phyloP scores from a whole-genome alignment of 1,284 basidiomycete species.

The Trametes versicolor region DNA sequence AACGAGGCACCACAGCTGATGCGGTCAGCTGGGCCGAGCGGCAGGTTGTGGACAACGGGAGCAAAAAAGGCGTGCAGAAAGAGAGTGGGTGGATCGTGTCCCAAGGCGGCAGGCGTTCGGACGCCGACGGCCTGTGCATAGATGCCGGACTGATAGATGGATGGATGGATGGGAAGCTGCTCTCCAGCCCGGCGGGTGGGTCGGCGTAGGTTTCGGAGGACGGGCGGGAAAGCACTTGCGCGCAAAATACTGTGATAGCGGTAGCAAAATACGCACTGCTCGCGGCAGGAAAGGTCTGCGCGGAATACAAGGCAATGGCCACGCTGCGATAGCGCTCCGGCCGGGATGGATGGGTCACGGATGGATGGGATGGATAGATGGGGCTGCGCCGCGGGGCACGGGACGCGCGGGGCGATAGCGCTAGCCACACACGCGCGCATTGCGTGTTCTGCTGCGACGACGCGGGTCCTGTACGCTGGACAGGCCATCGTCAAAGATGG shows the following conservation, averaged over 20 bases:
- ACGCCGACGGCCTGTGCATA: slow-evolving; percentile 10
- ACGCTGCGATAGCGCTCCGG: not conserved
- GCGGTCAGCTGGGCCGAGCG: slow-evolving; percentile 24
- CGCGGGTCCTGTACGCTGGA: slow-evolving; percentile 2
- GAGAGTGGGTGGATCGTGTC: not conserved
- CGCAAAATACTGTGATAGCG: no score
- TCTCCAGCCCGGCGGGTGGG: not conserved
- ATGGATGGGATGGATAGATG: slow-evolving; percentile 5
- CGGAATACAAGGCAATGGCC: not conserved
- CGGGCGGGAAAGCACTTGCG: not conserved
- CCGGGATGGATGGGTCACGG: not conserved
- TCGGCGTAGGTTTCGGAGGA: not conserved
- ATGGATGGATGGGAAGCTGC: not conserved
- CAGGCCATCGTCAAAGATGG: not conserved
- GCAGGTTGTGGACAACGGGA: not conserved
- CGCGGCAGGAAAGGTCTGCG: not conserved
- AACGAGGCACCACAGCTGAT: slow-evolving; percentile 27
- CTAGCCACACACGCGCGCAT: slow-evolving; percentile 11
- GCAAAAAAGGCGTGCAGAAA: not conserved
- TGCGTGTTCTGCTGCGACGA: slow-evolving; percentile 14
- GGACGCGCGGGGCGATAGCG: slow-evolving; percentile 13
- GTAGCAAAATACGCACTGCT: not conserved
- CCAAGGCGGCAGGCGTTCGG: not conserved
- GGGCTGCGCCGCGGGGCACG: not conserved
- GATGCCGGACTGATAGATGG: slow-evolving; percentile 14